Base-by-base conservation (phyloP, 305 asterid genomes). In the Nicotiana rustica region DNA sequence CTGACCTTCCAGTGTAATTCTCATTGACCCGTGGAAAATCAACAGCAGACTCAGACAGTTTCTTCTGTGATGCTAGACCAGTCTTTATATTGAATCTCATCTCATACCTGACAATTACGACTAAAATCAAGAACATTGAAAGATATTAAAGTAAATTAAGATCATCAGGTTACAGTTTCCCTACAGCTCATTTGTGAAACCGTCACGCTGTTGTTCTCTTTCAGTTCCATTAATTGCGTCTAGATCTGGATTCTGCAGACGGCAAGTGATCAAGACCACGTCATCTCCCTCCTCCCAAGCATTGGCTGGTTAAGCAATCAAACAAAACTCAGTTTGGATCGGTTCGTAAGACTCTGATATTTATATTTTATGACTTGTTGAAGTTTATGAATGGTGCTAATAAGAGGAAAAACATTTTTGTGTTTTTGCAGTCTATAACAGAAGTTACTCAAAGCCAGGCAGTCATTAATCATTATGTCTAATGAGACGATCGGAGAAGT, bases 211-310 rank as follows among this genome's bases (percentile, higher is more conserved):
- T 75, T 73, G 41, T 66, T 89, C 90, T 83, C 90, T 89, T 57
- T 87, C 85, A 15, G 81, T 19, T 60, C 97, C 97, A 82, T 88
- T 90, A 82, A 94, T 86, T 88, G 87, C 84, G 83, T 93, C 98
- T 64, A 96, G 92, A 83, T 94, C 96, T 44, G 88, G 92, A 80
- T 91, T 92, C 82, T 93, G 88, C 76, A 93, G 88, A 71, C 98
- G 98, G 87, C 95, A 96, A 78, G 97, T 92, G 85, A 94, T 89
- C 82, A 96, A 92, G 85, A 96, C 98, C 82, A 96, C 96, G 75
- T 94, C 99, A 76, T 94, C 99, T 44, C 98, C 99, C 86, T 96
- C 99, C 91, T 96, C 99, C 99, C 99, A 96, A 82, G 98, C 99
- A 87, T 96, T 96, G 81, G 98, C 99, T 96, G 66, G 49, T 55